Conservation (phyloP, 2,329 filamentous ascomycete genomes). For the Pyricularia sp. region DNA sequence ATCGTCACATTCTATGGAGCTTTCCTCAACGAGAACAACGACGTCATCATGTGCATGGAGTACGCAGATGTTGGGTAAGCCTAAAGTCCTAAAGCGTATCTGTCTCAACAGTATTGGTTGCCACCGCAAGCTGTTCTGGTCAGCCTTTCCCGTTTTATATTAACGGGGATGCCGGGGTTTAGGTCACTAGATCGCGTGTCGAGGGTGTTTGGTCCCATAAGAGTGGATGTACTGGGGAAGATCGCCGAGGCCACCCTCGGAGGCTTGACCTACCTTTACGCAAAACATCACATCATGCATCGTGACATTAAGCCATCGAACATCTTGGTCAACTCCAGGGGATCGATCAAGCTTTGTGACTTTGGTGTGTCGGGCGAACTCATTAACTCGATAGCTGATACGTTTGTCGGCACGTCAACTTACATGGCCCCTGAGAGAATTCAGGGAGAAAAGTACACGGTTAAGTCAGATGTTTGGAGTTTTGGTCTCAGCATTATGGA, state of each 20-base stretch:
- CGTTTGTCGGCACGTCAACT: conserved; percentile 94
- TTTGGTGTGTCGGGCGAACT: conserved; percentile 98
- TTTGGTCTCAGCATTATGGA: conserved; percentile 94
- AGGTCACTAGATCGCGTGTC: conserved; percentile 90
- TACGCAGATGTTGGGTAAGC: conserved; percentile 98
- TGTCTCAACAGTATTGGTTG: not conserved
- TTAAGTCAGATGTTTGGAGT: conserved; percentile 98
- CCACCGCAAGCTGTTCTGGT: not conserved
- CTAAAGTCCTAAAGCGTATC: not conserved
- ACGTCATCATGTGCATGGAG: conserved; percentile 99
- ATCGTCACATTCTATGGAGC: conserved; percentile 98
- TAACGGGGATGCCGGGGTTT: conserved; percentile 7
- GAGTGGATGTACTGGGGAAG: conserved; percentile 93
- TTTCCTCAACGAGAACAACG: conserved; percentile 89
- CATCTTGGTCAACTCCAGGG: conserved; percentile 86
- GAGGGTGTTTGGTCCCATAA: conserved; percentile 84
- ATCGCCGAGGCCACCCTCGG: conserved; percentile 92
- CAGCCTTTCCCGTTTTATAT: not conserved
- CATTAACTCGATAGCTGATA: conserved; percentile 95
- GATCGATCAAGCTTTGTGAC: conserved; percentile 93
- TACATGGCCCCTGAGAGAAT: conserved; percentile 99
- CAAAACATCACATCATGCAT: conserved; percentile 95
- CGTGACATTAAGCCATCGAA: conserved; percentile 98
- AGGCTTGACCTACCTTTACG: conserved; percentile 88
- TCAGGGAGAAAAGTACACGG: conserved; percentile 90